Percentiles rank a stretch among this genome's conserved stretches.
Evolutionary conservation across 1,284 basidiomycete species (phyloP).

Genomic region (Ceratobasidium sp.): DNA sequence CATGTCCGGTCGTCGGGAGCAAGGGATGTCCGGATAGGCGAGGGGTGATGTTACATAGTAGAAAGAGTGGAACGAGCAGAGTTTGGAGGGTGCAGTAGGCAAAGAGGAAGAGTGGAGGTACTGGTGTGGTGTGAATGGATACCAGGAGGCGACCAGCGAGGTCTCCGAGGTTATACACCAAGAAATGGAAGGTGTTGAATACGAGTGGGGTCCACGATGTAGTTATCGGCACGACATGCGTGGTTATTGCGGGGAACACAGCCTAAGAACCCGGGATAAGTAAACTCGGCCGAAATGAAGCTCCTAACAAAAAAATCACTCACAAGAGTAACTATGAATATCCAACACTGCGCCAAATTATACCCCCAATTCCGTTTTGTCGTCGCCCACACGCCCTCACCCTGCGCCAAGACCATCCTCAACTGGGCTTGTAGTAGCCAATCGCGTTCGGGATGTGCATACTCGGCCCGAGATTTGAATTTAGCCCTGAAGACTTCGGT

Average conservation of each 20-base stretch:
- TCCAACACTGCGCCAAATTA: conserved; percentile 17
- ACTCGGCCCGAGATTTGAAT: not conserved
- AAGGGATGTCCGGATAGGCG: not conserved
- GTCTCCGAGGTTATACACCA: not conserved
- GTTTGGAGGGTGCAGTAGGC: not conserved
- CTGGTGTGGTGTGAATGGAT: not conserved
- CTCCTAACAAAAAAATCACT: not conserved
- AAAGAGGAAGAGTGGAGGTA: not conserved
- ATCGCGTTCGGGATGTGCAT: not conserved
- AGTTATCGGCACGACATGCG: not conserved
- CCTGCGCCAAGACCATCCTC: conserved; percentile 8
- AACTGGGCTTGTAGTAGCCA: not conserved
- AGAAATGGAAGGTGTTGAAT: not conserved
- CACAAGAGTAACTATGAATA: not conserved
- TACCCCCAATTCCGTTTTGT: conserved; percentile 7
- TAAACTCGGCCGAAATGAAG: not conserved
- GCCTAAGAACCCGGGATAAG: not conserved
- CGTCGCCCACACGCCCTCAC: conserved; percentile 11
- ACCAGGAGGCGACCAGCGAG: conserved; percentile 2
- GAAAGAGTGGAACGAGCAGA: not conserved
- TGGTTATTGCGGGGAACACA: conserved; percentile 9
- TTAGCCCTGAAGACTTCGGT: not conserved
- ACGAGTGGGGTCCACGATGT: not conserved
- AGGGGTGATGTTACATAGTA: not conserved
- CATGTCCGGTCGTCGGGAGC: not conserved